Percentiles rank a stretch among this genome's conserved stretches.
Evolutionary conservation across 192 early-diverging fungal genomes (phyloP).

Genomic region (Entomortierella beljakovae): DNA sequence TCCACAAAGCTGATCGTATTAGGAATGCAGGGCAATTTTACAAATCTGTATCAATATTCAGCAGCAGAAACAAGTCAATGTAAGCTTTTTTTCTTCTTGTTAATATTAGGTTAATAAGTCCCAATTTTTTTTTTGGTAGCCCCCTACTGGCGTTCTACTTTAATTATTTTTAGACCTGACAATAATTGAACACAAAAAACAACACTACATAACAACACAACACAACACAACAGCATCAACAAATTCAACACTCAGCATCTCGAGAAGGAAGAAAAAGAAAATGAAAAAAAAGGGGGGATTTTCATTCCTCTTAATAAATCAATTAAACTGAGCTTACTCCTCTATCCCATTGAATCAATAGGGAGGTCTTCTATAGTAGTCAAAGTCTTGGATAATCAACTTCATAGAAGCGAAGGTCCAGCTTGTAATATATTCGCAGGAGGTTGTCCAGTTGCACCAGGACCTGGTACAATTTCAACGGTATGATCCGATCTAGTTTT

Average conservation of each 20-base stretch:
- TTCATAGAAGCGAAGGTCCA: slow-evolving; percentile 30
- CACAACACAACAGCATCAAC: too few species aligned
- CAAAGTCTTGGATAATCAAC: slow-evolving; percentile 2
- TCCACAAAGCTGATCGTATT: slow-evolving; percentile 6
- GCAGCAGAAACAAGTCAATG: slow-evolving; percentile 35
- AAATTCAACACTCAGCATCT: too few species aligned
- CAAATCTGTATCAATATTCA: slow-evolving; percentile 13
- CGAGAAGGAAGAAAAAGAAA: too few species aligned
- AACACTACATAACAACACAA: too few species aligned
- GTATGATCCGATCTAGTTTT: slow-evolving; percentile 1
- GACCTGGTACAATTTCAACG: slow-evolving; percentile 19
- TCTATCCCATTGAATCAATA: not conserved
- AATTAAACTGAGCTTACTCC: too few species aligned
- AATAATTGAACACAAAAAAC: too few species aligned
- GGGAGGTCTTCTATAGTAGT: slow-evolving; percentile 21
- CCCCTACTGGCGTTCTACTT: not conserved
- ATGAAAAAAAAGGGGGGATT: too few species aligned
- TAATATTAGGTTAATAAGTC: too few species aligned
- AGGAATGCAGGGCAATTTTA: slow-evolving; percentile 32
- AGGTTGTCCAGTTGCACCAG: slow-evolving; percentile 21
- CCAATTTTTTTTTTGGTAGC: not conserved
- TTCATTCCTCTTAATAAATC: too few species aligned
- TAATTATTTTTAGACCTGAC: too few species aligned
- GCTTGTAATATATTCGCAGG: slow-evolving; percentile 25
- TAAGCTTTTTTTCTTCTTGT: slow-evolving; percentile 14